Conservation (phyloP, 2,329 filamentous ascomycete genomes). For the Colletotrichum tabaci region DNA sequence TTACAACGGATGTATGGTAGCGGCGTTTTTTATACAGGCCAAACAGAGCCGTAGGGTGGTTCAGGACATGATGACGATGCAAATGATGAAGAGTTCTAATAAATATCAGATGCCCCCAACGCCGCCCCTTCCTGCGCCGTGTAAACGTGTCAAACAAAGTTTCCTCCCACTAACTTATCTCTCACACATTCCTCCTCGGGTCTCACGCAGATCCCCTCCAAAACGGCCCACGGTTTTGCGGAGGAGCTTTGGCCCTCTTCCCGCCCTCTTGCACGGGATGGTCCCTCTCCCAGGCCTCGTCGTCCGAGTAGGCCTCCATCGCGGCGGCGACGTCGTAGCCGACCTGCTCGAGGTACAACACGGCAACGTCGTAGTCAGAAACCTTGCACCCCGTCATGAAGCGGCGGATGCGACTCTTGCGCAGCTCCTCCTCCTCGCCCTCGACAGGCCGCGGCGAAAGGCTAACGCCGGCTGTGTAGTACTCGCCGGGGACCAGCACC, state of each 20-base stretch:
- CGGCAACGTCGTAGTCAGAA: slow-evolving; percentile 81
- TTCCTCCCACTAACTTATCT: background rate
- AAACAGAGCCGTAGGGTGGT: slow-evolving; percentile 34
- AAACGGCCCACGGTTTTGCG: slow-evolving; percentile 48
- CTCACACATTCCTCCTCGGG: background rate
- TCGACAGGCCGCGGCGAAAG: slow-evolving; percentile 80
- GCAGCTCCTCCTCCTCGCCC: slow-evolving; percentile 80
- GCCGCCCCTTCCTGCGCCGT: background rate
- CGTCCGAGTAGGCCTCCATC: slow-evolving; percentile 75
- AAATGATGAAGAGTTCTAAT: slow-evolving; percentile 42
- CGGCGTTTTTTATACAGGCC: slow-evolving; percentile 41
- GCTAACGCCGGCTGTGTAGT: slow-evolving; percentile 77
- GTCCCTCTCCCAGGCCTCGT: slow-evolving; percentile 82
- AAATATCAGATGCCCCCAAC: slow-evolving; percentile 18
- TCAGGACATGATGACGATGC: slow-evolving; percentile 43
- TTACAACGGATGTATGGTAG: slow-evolving; percentile 29
- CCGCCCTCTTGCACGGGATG: slow-evolving; percentile 68
- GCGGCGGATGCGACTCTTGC: slow-evolving; percentile 78
- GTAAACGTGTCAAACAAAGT: background rate
- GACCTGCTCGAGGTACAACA: slow-evolving; percentile 81
- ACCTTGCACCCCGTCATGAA: slow-evolving; percentile 88
- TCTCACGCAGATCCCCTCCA: slow-evolving; percentile 48
- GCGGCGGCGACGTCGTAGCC: slow-evolving; percentile 77
- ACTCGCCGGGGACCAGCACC: slow-evolving; percentile 78
- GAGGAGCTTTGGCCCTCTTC: slow-evolving; percentile 48